Base-by-base conservation (phyloP, 2,329 filamentous ascomycete species). In the Botrytis squamosa region DNA sequence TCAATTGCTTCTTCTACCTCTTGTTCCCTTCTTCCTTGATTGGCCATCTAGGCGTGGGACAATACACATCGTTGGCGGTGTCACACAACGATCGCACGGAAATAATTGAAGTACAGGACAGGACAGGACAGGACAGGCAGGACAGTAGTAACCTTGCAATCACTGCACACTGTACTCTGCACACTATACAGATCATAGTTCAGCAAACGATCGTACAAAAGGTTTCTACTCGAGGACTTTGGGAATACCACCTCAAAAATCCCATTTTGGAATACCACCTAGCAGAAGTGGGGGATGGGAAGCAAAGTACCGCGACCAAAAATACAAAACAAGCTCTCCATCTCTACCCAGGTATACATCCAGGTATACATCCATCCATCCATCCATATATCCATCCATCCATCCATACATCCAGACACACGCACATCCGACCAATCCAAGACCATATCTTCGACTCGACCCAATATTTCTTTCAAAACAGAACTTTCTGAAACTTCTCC, bases 41-140 rank as follows among this genome's bases (percentile, higher is more conserved):
- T 57, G 36, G 65, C 65, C 29, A 40, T 42, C 25, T 7, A n/a
- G 25, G 36, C 18, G 49, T 57, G 65, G 36, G 49, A 68, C 65
- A 20, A 36, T 68, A 68, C 49, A 57, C 49, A 68, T 68, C 65
- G 65, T 68, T 68, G 65, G 46, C 49, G 36, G 65, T 57, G 36
- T 40, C 65, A 68, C 65, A 57, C 46, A 68, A 42, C 65, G 65
- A 68, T 68, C 49, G 65, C 40, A 68, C 65, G 65, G 65, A 42
- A 68, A 68, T 42, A 40, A 33, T 49, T 55, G 65, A 36, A 55
- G 64, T 20, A 65, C 59, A 62, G n/a, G 25, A 29, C 52, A 55
- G 20, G 3, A 25, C 33, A 60, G 20, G 18, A 36, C 57, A 60
- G 55, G 16, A 20, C 55, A 59, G 29, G n/a, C 33, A 62, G 59